These are phyloP conservation scores for Hymenochaete sp. DNA, from an alignment of 1,284 basidiomycete species.

Conservation along the genomic window DNA sequence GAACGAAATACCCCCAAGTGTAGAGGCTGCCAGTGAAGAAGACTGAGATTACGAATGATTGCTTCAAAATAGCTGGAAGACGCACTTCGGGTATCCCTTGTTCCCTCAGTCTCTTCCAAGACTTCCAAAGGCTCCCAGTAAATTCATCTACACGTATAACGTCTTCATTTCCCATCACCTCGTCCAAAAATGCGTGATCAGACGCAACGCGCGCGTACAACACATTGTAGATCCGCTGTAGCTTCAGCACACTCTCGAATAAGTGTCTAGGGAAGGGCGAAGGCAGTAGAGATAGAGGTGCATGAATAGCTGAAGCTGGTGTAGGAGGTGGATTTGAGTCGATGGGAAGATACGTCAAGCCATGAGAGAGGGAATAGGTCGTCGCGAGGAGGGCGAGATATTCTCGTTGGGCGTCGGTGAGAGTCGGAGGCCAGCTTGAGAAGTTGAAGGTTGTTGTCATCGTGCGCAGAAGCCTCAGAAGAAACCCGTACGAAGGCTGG, in stretches of 20 bases:
- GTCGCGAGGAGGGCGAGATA: constrained; percentile 58
- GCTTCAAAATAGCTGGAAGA: constrained; percentile 21
- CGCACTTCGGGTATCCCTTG: constrained; percentile 43
- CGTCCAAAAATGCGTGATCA: constrained; percentile 73
- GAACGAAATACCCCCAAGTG: constrained; percentile 93
- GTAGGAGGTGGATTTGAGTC: constrained; percentile 44
- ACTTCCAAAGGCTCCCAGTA: constrained; percentile 76
- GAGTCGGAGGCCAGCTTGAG: constrained; percentile 12
- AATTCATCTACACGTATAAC: constrained; percentile 85
- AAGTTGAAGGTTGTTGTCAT: constrained; percentile 5
- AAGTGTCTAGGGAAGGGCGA: constrained; percentile 75
- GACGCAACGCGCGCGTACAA: constrained; percentile 82
- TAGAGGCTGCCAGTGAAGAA: constrained; percentile 43
- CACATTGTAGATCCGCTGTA: constrained; percentile 79
- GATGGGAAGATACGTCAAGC: constrained; percentile 73
- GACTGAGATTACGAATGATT: not conserved
- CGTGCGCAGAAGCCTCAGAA: not conserved
- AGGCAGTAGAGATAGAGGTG: constrained; percentile 82
- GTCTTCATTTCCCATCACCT: constrained; percentile 76
- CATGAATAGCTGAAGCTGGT: constrained; percentile 72
- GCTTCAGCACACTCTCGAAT: constrained; percentile 56
- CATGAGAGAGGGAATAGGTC: constrained; percentile 80
- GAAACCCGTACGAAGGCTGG: not conserved
- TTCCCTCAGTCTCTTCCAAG: constrained; percentile 72
- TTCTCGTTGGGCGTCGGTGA: constrained; percentile 4